Base-by-base conservation (phyloP, 164 flowering plant genomes). In the Vitis rupestris region DNA sequence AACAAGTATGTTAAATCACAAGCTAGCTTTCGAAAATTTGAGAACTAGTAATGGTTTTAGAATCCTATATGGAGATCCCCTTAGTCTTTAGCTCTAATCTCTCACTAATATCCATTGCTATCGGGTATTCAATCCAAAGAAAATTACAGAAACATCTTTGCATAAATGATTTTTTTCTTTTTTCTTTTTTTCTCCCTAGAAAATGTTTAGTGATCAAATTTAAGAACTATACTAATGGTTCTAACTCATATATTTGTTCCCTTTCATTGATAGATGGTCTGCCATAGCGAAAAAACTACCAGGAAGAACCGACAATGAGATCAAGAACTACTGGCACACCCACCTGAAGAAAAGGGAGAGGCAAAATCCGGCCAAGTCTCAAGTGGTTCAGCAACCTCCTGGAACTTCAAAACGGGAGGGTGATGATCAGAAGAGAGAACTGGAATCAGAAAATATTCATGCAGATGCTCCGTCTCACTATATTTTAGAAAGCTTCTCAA, bases 241-340 rank as follows among this genome's bases (percentile, higher is more conserved):
- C 10, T 57, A 19, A 8, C 4, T 57, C 17, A 57, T 15, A 16
- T 57, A 16, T 19, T 14, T 57, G 17, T 9, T 10, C 14, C 62
- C 17, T 19, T 11, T 23, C 29, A 23, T n/a, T 31, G 9, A 4
- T 67, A 80, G 83, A 63, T 80, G 80, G 83, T 80, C 80, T 2
- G 7, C 53, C 50, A 80, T 80, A 19, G 80, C 83, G 2, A 19
- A 75, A 2, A 29, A 57, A 12, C 63, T 80, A 60, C 72, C 74
- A 0, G 82, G 82, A 61, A 76, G 82, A 65, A 60, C 82, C 13
- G 82, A 80, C 54, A 80, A 76, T 47, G 83, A 75, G 50, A 61
- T 80, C 0, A 80, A 80, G 62, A 80, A 80, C 55, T 58, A 63
- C 49, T 80, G 83, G 83, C 73, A 80, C 65, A 72, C 74, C 64